A percentile compares a stretch with the other conserved stretches of the same genome.
These are phyloP conservation scores for Dactylorhiza incarnata DNA, from an alignment of 106 monocot species.

Conservation along the genomic window DNA sequence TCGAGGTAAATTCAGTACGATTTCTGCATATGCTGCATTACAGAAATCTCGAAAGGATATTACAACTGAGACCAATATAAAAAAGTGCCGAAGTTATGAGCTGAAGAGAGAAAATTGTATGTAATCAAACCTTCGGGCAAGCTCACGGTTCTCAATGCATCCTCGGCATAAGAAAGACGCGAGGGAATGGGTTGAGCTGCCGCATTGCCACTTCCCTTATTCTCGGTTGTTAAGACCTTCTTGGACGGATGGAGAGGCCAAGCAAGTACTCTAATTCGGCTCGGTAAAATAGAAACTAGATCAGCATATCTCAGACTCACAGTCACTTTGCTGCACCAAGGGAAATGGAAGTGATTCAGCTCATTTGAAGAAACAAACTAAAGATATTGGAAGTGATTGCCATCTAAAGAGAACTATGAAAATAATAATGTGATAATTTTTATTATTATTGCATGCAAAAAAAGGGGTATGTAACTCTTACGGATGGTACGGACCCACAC, in stretches of 20 bases:
- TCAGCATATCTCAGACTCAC: slow-evolving; percentile 88
- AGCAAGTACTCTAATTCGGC: slow-evolving; percentile 70
- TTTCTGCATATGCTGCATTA: slow-evolving; percentile 22
- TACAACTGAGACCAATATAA: neutral
- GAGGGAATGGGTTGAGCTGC: slow-evolving; percentile 47
- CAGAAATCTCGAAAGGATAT: neutral
- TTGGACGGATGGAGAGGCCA: slow-evolving; percentile 81
- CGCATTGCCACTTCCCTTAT: slow-evolving; percentile 22
- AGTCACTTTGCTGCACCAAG: slow-evolving; percentile 78
- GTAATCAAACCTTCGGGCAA: slow-evolving; percentile 78
- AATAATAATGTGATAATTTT: neutral
- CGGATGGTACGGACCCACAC: too few relatives aligned
- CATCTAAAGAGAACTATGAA: neutral
- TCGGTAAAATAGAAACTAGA: slow-evolving; percentile 60
- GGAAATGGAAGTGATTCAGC: neutral
- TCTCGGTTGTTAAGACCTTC: slow-evolving; percentile 32
- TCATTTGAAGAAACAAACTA: neutral
- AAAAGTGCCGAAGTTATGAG: neutral
- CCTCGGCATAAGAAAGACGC: slow-evolving; percentile 81
- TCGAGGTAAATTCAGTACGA: slow-evolving; percentile 22
- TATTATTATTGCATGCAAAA: neutral
- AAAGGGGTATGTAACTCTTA: too few relatives aligned
- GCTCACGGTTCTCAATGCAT: slow-evolving; percentile 64
- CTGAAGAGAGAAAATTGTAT: neutral
- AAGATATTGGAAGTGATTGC: neutral